These are phyloP conservation scores for Leccinum obscurum DNA, from an alignment of 768 basidiomycete genomes.

Conservation along the genomic window DNA sequence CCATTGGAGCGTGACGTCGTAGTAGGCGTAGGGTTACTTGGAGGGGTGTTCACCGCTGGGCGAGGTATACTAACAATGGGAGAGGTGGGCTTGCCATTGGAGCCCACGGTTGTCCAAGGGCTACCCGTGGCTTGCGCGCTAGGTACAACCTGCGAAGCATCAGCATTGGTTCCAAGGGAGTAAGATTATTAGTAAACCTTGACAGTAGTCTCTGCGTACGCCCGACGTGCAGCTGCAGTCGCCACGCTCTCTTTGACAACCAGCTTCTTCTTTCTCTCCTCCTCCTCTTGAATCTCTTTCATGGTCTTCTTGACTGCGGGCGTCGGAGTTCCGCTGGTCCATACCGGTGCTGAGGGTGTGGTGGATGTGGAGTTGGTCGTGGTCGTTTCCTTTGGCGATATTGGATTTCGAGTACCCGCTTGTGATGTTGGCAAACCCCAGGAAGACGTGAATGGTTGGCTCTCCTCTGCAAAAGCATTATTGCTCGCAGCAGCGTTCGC, in stretches of 20 bases:
- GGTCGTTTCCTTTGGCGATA: constrained; percentile 44
- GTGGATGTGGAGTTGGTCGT: constrained; percentile 28
- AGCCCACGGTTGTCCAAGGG: constrained; percentile 87
- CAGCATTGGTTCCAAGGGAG: not conserved
- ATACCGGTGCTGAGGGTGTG: constrained; percentile 52
- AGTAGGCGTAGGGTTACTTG: constrained; percentile 28
- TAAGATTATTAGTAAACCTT: constrained; percentile 49
- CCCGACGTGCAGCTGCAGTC: constrained; percentile 59
- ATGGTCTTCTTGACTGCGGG: constrained; percentile 79
- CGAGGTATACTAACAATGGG: constrained; percentile 35
- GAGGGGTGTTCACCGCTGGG: constrained; percentile 34
- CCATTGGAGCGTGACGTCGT: constrained; percentile 41
- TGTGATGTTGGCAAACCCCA: constrained; percentile 92
- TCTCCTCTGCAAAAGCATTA: constrained; percentile 49
- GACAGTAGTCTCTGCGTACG: constrained; percentile 75
- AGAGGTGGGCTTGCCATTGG: constrained; percentile 59
- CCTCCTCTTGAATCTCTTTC: constrained; percentile 99
- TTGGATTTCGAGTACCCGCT: constrained; percentile 50
- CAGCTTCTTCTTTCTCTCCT: constrained; percentile 79
- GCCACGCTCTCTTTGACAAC: constrained; percentile 60
- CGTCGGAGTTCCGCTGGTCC: constrained; percentile 65
- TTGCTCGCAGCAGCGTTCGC: constrained; percentile 36
- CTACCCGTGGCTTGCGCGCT: constrained; percentile 41
- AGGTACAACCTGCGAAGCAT: constrained; percentile 34
- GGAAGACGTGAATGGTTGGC: constrained; percentile 63